phyloP scores from a whole-genome alignment of 257 asterid species.

The Solanum acaule region DNA sequence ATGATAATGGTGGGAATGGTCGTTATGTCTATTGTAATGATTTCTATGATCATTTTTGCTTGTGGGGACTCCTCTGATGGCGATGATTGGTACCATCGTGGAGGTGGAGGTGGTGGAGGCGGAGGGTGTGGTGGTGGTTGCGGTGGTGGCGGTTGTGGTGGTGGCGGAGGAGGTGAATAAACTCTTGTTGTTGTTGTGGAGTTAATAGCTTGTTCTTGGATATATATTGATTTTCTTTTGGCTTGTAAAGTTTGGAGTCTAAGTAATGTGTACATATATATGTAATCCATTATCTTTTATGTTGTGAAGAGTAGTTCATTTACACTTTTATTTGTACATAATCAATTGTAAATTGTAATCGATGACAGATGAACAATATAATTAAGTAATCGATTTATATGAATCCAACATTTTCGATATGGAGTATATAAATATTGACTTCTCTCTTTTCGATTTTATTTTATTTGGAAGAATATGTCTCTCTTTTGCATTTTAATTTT shows the following conservation, averaged over 20 bases:
- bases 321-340: not conserved
- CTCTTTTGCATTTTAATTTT: no score
- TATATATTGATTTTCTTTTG: not conserved
- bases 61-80: not conserved
- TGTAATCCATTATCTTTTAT: not conserved
- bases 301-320: not conserved
- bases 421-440: no score
- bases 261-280: not conserved
- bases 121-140: not conserved
- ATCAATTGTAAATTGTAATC: no score
- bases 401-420: not conserved
- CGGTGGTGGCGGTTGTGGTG: not conserved
- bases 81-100: not conserved
- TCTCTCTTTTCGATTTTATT: no score
- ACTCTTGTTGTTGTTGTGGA: not conserved
- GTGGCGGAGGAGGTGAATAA: not conserved
- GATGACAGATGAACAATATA: fast-evolving
- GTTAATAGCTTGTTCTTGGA: not conserved
- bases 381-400: no score
- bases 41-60: slow-evolving; percentile 7
- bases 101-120: not conserved
- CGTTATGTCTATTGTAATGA: slow-evolving; percentile 3
- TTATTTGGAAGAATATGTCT: not conserved
- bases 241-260: not conserved
- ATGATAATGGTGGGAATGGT: slow-evolving; percentile 5